phyloP scores from a whole-genome alignment of 176 grass and related monocot species.

The Oryza nivara region DNA sequence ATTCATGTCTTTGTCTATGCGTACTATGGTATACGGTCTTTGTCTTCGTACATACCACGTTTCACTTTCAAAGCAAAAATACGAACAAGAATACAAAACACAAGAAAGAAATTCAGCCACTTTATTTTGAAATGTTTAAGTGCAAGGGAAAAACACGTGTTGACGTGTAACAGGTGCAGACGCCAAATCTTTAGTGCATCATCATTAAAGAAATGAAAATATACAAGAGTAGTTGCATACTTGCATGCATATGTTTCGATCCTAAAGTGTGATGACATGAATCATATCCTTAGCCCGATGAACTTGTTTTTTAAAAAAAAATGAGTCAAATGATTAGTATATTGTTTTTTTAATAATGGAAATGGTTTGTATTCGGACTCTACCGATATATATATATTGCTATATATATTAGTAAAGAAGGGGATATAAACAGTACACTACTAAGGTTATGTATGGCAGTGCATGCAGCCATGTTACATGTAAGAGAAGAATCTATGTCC shows the following conservation, averaged over 20 bases:
- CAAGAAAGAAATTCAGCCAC: background rate
- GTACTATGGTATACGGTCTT: background rate
- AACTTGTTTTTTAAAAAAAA: too few relatives aligned
- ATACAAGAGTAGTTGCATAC: background rate
- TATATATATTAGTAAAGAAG: too few relatives aligned
- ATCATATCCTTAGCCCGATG: too few relatives aligned
- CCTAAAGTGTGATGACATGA: background rate
- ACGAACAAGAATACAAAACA: background rate
- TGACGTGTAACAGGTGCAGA: background rate
- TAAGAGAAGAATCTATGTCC: too few relatives aligned
- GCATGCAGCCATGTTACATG: too few relatives aligned
- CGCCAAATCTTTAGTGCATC: background rate
- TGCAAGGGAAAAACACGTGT: constrained; percentile 25
- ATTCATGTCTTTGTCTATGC: constrained; percentile 17
- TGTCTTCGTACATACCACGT: constrained; percentile 24
- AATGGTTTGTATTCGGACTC: too few relatives aligned
- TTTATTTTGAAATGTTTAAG: background rate
- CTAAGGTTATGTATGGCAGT: too few relatives aligned
- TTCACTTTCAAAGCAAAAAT: constrained; percentile 3
- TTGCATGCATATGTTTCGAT: background rate
- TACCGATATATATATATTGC: too few relatives aligned
- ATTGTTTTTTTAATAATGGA: too few relatives aligned
- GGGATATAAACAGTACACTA: too few relatives aligned
- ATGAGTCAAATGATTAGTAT: too few relatives aligned
- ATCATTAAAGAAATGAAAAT: background rate